Percentiles rank a stretch among this genome's conserved stretches.
Conservation (phyloP, 2,329 filamentous ascomycete species). For the Sporothrix brunneoviolacea region DNA sequence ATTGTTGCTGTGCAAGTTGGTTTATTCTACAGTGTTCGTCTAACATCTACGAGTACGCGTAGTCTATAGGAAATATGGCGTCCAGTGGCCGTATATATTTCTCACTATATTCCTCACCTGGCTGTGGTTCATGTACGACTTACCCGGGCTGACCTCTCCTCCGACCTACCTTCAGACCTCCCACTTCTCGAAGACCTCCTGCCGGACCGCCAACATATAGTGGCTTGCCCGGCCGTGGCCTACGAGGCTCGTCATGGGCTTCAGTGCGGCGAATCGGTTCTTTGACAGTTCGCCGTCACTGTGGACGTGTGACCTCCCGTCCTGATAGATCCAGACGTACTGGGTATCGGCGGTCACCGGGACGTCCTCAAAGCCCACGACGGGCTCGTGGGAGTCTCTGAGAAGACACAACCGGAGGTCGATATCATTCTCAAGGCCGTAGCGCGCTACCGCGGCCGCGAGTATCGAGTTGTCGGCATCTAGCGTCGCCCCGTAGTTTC, state of each 20-base stretch:
- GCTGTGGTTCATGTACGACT: no score
- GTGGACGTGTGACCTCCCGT: background rate
- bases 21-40: no score
- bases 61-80: no score
- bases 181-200: background rate
- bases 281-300: background rate
- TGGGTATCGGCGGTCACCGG: no score
- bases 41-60: no score
- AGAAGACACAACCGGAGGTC: background rate
- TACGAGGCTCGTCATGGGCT: background rate
- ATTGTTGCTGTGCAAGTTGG: no score
- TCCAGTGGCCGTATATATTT: no score
- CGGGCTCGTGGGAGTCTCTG: background rate
- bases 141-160: background rate
- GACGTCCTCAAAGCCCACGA: background rate
- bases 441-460: background rate
- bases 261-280: background rate
- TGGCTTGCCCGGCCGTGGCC: slow-evolving; percentile 2
- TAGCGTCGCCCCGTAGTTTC: no score
- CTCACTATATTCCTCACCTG: no score
- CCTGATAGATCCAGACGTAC: background rate
- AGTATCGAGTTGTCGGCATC: background rate
- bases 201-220: background rate
- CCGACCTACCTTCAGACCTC: background rate
- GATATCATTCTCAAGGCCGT: background rate